phyloP scores from a whole-genome alignment of 192 early-diverging fungal species.

The Entophlyctis luteolus region DNA sequence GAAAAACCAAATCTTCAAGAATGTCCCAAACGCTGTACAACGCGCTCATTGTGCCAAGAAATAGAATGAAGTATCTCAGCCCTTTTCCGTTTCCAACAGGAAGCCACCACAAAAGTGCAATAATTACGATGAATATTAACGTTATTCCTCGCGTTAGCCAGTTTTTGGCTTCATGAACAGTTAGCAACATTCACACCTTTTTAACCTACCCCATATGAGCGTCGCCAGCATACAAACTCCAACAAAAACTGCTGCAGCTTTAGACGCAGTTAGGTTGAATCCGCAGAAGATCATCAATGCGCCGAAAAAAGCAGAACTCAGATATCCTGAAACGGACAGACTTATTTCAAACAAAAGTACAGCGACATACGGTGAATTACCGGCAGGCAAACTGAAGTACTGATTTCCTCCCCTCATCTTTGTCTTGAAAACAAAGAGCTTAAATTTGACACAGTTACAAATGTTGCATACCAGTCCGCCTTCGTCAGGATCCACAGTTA shows the following conservation, averaged over 20 bases:
- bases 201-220: slow-evolving; percentile 61
- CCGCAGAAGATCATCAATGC: slow-evolving; percentile 90
- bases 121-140: slow-evolving; percentile 75
- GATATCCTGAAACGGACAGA: slow-evolving; percentile 77
- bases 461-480: slow-evolving; percentile 68
- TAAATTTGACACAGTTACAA: no score
- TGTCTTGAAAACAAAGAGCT: slow-evolving; percentile 18
- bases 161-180: slow-evolving; percentile 77
- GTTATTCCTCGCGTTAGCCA: slow-evolving; percentile 80
- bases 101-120: slow-evolving; percentile 82
- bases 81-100: slow-evolving; percentile 53
- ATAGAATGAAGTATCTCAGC: slow-evolving; percentile 87
- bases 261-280: slow-evolving; percentile 83
- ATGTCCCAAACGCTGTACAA: slow-evolving; percentile 95
- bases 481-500: slow-evolving; percentile 88
- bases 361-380: slow-evolving; percentile 5
- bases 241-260: slow-evolving; percentile 77
- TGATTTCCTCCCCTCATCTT: slow-evolving; percentile 64
- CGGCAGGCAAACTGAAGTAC: slow-evolving; percentile 79
- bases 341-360: no score
- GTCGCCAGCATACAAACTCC: slow-evolving; percentile 77
- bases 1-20: slow-evolving; percentile 82
- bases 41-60: slow-evolving; percentile 90
- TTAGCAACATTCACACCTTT: no score
- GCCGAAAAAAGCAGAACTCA: slow-evolving; percentile 84